Evolutionary conservation across 768 basidiomycete genomes (phyloP).

Genomic region (Pleurotus cornucopiae): DNA sequence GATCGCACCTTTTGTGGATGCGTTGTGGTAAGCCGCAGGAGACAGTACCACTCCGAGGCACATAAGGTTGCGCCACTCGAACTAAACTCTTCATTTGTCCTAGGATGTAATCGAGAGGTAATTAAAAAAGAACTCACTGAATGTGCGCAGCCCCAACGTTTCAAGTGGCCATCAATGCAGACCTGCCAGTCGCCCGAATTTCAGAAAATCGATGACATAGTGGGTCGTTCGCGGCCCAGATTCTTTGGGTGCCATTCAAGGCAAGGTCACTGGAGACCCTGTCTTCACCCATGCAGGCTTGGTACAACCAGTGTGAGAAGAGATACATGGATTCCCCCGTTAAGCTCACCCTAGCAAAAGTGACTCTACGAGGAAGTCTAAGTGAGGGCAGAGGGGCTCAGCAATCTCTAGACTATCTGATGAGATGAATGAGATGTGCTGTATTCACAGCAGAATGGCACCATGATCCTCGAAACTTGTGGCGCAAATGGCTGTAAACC

Average conservation of each 20-base stretch:
- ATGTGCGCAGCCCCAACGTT: too few species aligned
- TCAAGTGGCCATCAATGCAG: background rate
- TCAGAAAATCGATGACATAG: background rate
- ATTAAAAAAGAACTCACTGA: too few species aligned
- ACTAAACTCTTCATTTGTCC: background rate
- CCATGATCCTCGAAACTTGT: too few species aligned
- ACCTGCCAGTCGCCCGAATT: background rate
- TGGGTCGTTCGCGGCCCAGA: too few species aligned
- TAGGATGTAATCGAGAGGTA: background rate
- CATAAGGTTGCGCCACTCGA: background rate
- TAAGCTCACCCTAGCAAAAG: background rate
- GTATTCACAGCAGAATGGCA: too few species aligned
- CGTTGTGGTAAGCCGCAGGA: background rate
- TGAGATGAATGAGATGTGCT: too few species aligned
- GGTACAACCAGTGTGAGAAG: conserved; percentile 4
- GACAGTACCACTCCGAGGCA: background rate
- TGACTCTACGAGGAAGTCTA: too few species aligned
- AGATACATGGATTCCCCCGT: background rate
- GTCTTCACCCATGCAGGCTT: background rate
- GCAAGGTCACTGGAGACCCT: background rate
- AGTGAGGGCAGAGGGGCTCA: too few species aligned
- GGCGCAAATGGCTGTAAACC: too few species aligned
- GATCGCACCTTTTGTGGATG: background rate
- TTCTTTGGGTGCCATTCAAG: too few species aligned
- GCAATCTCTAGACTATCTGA: too few species aligned